Percentiles rank a stretch among this genome's conserved stretches.
Conservation (phyloP, 2,329 filamentous ascomycete genomes). For the Stagonosporopsis vannaccii region DNA sequence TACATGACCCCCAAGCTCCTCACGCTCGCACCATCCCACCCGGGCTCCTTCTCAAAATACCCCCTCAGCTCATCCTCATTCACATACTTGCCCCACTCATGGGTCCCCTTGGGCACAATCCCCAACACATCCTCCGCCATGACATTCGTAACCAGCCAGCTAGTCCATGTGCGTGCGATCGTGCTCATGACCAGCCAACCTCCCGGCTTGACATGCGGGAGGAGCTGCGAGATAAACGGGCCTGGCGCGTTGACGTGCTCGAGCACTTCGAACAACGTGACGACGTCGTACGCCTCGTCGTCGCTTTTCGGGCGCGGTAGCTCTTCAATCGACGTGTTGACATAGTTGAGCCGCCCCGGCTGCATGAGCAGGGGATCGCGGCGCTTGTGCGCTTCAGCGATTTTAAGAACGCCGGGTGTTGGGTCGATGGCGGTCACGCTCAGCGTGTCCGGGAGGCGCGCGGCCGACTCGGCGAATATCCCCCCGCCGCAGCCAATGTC, state of each 20-base stretch:
- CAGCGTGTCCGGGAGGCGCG: constrained; percentile 68
- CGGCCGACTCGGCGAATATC: constrained; percentile 91
- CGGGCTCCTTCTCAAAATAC: constrained; percentile 54
- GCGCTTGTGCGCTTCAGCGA: constrained; percentile 78
- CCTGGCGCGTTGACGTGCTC: constrained; percentile 85
- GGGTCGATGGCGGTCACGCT: constrained; percentile 81
- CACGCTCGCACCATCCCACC: constrained; percentile 58
- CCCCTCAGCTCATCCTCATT: constrained; percentile 77
- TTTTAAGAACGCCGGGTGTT: constrained; percentile 72
- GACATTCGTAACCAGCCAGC: constrained; percentile 91
- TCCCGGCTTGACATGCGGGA: constrained; percentile 82
- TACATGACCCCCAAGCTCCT: constrained; percentile 84
- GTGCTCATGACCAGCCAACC: constrained; percentile 94
- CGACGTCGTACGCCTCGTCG: constrained; percentile 72
- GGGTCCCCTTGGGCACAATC: constrained; percentile 90
- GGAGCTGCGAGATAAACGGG: constrained; percentile 74
- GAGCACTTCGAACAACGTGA: constrained; percentile 91
- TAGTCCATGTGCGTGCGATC: constrained; percentile 86
- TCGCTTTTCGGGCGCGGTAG: constrained; percentile 53
- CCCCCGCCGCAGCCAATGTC: constrained; percentile 96
- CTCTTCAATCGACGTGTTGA: constrained; percentile 78
- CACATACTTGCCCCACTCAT: constrained; percentile 97
- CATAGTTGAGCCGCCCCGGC: constrained; percentile 69
- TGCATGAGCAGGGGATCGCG: constrained; percentile 73
- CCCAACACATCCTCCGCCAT: constrained; percentile 86